These are phyloP conservation scores for Juglanconis oblonga DNA, from an alignment of 2,329 filamentous ascomycete genomes.

Conservation along the genomic window DNA sequence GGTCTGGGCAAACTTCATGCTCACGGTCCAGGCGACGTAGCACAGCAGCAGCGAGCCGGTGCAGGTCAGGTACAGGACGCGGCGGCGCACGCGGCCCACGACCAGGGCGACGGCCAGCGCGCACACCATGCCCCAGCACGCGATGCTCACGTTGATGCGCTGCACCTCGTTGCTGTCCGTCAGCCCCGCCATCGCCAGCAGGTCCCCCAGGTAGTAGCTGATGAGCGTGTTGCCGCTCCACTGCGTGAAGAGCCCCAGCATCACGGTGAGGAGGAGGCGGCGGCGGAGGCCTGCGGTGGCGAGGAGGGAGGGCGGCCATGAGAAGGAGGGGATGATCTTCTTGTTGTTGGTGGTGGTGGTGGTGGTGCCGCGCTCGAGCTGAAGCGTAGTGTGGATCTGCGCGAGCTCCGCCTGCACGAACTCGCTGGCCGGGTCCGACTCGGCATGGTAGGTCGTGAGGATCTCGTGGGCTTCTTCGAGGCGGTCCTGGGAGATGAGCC, in stretches of 20 bases:
- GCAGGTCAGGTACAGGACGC: slow-evolving; percentile 51
- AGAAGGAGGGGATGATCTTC: not conserved
- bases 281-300: slow-evolving; percentile 48
- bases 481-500: slow-evolving; percentile 30
- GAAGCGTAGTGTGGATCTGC: slow-evolving; percentile 57
- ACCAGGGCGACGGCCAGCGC: slow-evolving; percentile 40
- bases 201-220: slow-evolving; percentile 45
- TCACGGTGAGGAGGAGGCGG: slow-evolving; percentile 44
- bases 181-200: slow-evolving; percentile 44
- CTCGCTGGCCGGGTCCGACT: slow-evolving; percentile 46
- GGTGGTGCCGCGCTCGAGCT: slow-evolving; percentile 51
- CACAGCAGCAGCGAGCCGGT: slow-evolving; percentile 47
- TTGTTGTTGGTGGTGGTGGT: slow-evolving; percentile 25
- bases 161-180: slow-evolving; percentile 37
- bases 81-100: slow-evolving; percentile 42
- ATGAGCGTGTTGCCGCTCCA: slow-evolving; percentile 51
- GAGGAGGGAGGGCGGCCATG: slow-evolving; percentile 52
- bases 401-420: slow-evolving; percentile 58
- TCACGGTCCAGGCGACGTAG: slow-evolving; percentile 56
- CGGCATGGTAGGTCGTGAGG: slow-evolving; percentile 46
- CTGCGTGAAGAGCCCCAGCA: slow-evolving; percentile 53
- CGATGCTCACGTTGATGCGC: slow-evolving; percentile 45
- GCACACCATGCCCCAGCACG: slow-evolving; percentile 45
- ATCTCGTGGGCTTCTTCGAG: slow-evolving; percentile 30
- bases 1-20: slow-evolving; percentile 34